Evolutionary conservation across 169 alveolate species (phyloP).

Genomic region (Eimeria necatrix): DNA sequence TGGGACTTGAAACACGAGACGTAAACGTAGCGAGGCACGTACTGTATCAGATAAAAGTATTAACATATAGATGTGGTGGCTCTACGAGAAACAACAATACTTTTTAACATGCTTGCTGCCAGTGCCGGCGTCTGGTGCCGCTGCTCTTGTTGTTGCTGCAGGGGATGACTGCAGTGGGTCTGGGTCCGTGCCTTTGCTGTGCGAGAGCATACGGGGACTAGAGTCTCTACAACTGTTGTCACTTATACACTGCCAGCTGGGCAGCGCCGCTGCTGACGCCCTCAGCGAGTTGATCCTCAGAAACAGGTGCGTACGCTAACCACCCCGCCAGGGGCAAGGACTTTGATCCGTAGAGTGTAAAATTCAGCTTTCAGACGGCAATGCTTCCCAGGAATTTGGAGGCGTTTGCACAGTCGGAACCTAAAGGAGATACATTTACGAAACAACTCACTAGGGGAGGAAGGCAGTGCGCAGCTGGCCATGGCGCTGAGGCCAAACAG

Average conservation of each 20-base stretch:
- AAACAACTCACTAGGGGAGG: slow-evolving; percentile 55
- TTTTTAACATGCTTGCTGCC: neutral
- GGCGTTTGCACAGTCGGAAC: slow-evolving; percentile 10
- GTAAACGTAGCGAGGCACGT: neutral
- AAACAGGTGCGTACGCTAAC: neutral
- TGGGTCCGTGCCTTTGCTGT: neutral
- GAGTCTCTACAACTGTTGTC: slow-evolving; percentile 32
- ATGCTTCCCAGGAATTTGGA: neutral
- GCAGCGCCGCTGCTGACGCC: neutral
- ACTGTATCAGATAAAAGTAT: neutral
- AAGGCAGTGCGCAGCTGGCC: slow-evolving; percentile 28
- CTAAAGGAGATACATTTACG: slow-evolving; percentile 6
- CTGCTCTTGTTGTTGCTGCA: slow-evolving; percentile 8
- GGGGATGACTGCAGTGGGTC: neutral
- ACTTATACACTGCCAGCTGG: slow-evolving; percentile 47
- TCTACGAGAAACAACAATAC: neutral
- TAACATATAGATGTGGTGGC: neutral
- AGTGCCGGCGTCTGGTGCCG: slow-evolving; percentile 26
- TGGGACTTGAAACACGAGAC: neutral
- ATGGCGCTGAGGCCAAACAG: slow-evolving; percentile 17
- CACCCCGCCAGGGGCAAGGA: neutral
- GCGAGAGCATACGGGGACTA: neutral
- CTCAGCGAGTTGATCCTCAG: neutral
- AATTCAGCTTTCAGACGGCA: neutral
- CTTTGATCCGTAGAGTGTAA: neutral